Evolutionary conservation across 495 filamentous ascomycete genomes (phyloP).

Genomic region (Aspergillus diversus): DNA sequence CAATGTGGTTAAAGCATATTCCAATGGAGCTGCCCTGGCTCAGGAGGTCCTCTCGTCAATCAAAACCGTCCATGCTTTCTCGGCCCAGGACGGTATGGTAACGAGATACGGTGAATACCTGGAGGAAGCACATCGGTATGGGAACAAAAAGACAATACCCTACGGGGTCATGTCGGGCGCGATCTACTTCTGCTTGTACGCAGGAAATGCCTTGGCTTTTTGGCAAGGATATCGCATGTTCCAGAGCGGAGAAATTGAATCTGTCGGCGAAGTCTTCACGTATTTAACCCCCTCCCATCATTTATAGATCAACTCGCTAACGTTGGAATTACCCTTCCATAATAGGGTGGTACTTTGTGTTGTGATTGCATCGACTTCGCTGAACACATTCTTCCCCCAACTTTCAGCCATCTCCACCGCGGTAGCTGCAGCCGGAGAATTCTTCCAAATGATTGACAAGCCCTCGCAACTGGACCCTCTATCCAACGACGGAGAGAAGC

Average conservation of each 20-base stretch:
- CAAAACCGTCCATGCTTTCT: conserved; percentile 23
- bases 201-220: conserved; percentile 25
- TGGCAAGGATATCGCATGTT: conserved; percentile 59
- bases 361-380: conserved; percentile 27
- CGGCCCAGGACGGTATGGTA: conserved; percentile 10
- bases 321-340: background rate
- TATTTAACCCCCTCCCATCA: conserved; percentile 17
- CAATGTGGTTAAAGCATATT: conserved; percentile 2
- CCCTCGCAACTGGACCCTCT: conserved; percentile 41
- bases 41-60: conserved; percentile 23
- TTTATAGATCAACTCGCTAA: conserved; percentile 9
- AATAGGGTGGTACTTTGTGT: conserved; percentile 34
- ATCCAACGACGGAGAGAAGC: conserved; percentile 31
- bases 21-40: conserved; percentile 19
- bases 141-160: background rate
- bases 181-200: conserved; percentile 21
- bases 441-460: conserved; percentile 47
- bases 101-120: conserved; percentile 18
- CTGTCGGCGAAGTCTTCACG: conserved; percentile 55
- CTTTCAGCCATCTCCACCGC: conserved; percentile 47
- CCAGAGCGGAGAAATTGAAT: conserved; percentile 70
- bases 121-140: background rate
- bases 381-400: conserved; percentile 32
- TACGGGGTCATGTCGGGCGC: conserved; percentile 11
- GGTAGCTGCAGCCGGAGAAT: conserved; percentile 40